Evolutionary conservation across 805 yeast genomes (phyloP), one percentile per base, ranked within the genome.

Genomic region (Huiozyma naganishii): DNA sequence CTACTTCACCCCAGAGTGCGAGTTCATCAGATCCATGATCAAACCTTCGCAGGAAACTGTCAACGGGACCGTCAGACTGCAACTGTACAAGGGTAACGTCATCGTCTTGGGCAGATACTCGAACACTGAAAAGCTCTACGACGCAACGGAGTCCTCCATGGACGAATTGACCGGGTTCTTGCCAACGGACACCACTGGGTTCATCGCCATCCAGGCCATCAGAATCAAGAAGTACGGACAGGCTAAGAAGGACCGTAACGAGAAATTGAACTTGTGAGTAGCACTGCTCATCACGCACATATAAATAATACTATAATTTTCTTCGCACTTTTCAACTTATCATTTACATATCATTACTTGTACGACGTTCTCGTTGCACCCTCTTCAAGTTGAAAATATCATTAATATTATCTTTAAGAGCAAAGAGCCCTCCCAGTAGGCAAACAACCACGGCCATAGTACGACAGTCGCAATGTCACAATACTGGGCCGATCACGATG

Each of bases 161-260:
- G 98, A 92, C 69, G 98, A 92, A 72, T 80, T 92, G 61, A 88
- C 97, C 46, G 98, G 96, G 47, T 92, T 92, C 76, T 82, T 85
- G 59, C 98, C 98, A 51, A 88, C 84, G 66, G 97, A 90, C 67
- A 87, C 98, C 47, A 72, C 94, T 48, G 98, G 98, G 45, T 92
- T 92, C 77, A 92, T 92, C 68, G 86, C 95, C 54, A 95, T 92
- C 57, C 97, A 92, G 74, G 86, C 97, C 50, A 92, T 92, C 68
- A 87, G 98, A 76, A 85, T 90, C 66, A 92, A 92, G 77, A 92
- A 92, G 72, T 92, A 86, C 67, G 98, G 98, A 67, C 94, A 88
- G 71, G 76, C 92, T 60, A 95, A 88, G 66, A 81, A 85, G 70
- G 89, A 80, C 65, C 80, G 79, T 57, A 84, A 84, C 48, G 75